A percentile compares a stretch with the other conserved stretches of the same genome.
Evolutionary conservation across 1,284 basidiomycete species (phyloP).

Genomic region (Leccinum griseonigrum): DNA sequence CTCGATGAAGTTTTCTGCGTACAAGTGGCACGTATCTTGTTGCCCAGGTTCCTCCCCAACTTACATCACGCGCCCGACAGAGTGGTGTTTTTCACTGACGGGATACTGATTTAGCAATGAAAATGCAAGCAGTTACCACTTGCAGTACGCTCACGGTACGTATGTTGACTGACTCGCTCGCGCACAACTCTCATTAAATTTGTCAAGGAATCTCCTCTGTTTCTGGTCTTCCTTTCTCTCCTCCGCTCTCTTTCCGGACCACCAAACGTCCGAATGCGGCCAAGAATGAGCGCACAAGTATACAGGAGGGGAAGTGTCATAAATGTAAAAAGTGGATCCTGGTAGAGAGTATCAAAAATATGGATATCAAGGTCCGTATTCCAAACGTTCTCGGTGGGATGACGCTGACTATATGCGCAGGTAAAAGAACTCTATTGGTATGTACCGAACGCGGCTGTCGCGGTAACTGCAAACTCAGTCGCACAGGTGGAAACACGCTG

Average conservation of each 20-base stretch:
- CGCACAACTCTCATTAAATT: constrained; percentile 1
- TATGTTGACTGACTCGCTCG: neutral
- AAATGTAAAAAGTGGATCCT: constrained; percentile 69
- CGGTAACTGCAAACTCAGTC: constrained; percentile 8
- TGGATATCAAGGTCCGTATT: constrained; percentile 57
- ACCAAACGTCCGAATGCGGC: constrained; percentile 42
- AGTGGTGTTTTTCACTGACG: constrained; percentile 11
- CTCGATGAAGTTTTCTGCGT: constrained; percentile 77
- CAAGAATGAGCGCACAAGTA: constrained; percentile 55
- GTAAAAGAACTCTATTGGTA: constrained; percentile 75
- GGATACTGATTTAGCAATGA: constrained; percentile 3
- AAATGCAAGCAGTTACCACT: constrained; percentile 56
- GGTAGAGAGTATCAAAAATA: constrained; percentile 68
- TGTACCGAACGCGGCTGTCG: constrained; percentile 18
- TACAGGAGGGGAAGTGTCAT: constrained; percentile 75
- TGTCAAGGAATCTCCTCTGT: constrained; percentile 56
- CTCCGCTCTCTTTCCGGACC: constrained; percentile 62
- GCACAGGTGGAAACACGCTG: constrained; percentile 80
- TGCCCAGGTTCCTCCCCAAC: constrained; percentile 1
- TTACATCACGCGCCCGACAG: constrained; percentile 15
- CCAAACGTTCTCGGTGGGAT: neutral
- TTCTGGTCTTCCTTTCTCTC: constrained; percentile 69
- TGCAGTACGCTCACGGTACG: constrained; percentile 77
- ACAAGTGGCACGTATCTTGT: constrained; percentile 58
- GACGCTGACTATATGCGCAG: constrained; percentile 32